Base-by-base conservation (phyloP, 108 stramenopile species). In the Pseudonitzschia multistriata region DNA sequence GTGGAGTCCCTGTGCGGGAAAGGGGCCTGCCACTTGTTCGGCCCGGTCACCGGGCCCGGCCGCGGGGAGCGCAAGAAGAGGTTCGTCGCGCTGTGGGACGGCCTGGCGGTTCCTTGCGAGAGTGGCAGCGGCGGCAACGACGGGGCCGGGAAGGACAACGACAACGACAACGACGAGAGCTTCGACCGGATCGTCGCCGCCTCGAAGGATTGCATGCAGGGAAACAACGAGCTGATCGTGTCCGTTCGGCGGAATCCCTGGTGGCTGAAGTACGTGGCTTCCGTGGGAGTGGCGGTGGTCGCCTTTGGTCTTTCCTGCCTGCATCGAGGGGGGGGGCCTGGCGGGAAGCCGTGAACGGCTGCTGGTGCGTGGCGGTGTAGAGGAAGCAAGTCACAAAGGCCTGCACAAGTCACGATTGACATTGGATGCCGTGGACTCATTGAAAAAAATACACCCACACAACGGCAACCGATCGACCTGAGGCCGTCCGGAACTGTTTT, bases 61-160 rank as follows among this genome's bases (percentile, higher is more conserved):
- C 62, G 79, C 35, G 63, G 53, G 17, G 48, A 76, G 24, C 54
- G 82, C 7, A 56, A 75, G 34, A 64, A 48, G 4, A 72, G 69
- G 45, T 83, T 83, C 49, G 67, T 83, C 13, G n/a, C 73, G 25
- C 29, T 62, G 11, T 77, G 69, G 55, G 82, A 83, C 62, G 13
- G 62, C 0, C 60, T 83, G 17, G 28, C 77, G n/a, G 67, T 52
- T 60, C 57, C 22, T 21, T 57, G 21, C 11, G 29, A 59, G 7
- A 35, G 35, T 30, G 34, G 19, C n/a, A 17, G 35, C 33, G 29
- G 30, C 7, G 30, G 25, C 31, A 57, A 29, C 31, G 28, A 57
- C 28, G 56, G 24, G 22, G 28, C 27, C 28, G 56, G 19, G 11
- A 53, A 53, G 19, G 19, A 55, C 54, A 55, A 28, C 29, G 29